phyloP scores from a whole-genome alignment of 805 yeast species.

The Millerozyma acaciae region DNA sequence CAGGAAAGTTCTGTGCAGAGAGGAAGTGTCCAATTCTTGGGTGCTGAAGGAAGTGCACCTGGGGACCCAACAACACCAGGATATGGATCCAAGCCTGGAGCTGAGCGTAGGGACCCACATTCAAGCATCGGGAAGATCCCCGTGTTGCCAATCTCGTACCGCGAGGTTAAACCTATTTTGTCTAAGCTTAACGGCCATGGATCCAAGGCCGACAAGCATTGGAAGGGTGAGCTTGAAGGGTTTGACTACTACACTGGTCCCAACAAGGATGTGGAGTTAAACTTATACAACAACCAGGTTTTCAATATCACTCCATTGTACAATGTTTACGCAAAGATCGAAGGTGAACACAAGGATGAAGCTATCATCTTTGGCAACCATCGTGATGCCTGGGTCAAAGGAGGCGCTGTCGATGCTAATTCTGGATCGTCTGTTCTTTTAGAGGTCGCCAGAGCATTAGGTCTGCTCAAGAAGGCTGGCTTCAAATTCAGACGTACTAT shows the following conservation, averaged over 20 bases:
- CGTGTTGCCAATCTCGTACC: constrained; percentile 40
- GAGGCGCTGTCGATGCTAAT: constrained; percentile 47
- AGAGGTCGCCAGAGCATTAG: constrained; percentile 42
- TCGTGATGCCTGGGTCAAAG: constrained; percentile 46
- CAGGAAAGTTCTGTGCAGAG: constrained; percentile 58
- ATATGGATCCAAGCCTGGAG: constrained; percentile 50
- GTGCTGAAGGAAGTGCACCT: constrained; percentile 49
- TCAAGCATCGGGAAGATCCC: constrained; percentile 37
- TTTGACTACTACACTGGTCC: constrained; percentile 41
- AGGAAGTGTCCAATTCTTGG: constrained; percentile 55
- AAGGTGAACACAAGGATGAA: constrained; percentile 37
- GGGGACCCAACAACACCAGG: constrained; percentile 83
- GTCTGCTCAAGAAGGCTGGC: constrained; percentile 33
- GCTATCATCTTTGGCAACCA: constrained; percentile 43
- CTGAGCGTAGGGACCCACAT: constrained; percentile 31
- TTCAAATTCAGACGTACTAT: constrained; percentile 37
- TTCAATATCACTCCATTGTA: constrained; percentile 39
- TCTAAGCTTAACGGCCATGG: constrained; percentile 38
- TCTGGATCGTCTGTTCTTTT: constrained; percentile 42
- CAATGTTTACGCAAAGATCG: constrained; percentile 43
- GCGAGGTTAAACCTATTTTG: constrained; percentile 43
- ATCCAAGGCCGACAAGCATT: constrained; percentile 21
- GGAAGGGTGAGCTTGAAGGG: constrained; percentile 41
- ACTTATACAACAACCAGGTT: constrained; percentile 38
- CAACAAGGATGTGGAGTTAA: constrained; percentile 29